A percentile compares a stretch with the other conserved stretches of the same genome.
phyloP scores from a whole-genome alignment of 2,329 filamentous ascomycete genomes.

The Eurotiales sp. region DNA sequence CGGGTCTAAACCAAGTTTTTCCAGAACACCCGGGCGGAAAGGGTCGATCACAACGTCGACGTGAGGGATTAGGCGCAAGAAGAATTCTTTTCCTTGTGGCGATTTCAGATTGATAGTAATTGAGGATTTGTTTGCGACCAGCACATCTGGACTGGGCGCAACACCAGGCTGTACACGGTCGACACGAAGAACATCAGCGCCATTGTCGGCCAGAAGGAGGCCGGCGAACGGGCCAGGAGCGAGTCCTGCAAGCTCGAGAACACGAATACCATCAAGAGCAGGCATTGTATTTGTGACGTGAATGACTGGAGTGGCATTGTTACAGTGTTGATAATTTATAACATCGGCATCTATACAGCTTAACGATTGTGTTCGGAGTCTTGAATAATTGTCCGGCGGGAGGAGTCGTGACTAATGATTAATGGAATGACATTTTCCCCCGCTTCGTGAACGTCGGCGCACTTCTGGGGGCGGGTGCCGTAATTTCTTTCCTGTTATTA shows the following conservation, averaged over 20 bases:
- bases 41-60: conserved; percentile 82
- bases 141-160: not conserved
- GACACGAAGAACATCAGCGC: conserved; percentile 76
- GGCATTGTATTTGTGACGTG: too few species aligned
- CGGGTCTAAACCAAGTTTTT: conserved; percentile 71
- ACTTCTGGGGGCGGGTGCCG: too few species aligned
- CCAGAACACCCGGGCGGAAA: conserved; percentile 80
- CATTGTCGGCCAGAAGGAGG: conserved; percentile 78
- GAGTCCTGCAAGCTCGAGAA: conserved; percentile 60
- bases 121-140: not conserved
- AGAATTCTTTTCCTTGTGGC: conserved; percentile 45
- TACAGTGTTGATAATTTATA: too few species aligned
- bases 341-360: too few species aligned
- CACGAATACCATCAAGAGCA: conserved; percentile 28
- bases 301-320: too few species aligned
- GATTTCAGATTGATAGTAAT: not conserved
- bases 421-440: too few species aligned
- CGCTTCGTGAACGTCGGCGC: too few species aligned
- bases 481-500: too few species aligned
- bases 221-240: conserved; percentile 76
- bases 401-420: too few species aligned
- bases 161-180: conserved; percentile 54
- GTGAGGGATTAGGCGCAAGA: conserved; percentile 57
- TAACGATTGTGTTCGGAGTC: too few species aligned
- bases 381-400: too few species aligned